These are phyloP conservation scores for Halophytophthora polymorphica DNA, from an alignment of 352 stramenopile genomes.

Conservation along the genomic window DNA sequence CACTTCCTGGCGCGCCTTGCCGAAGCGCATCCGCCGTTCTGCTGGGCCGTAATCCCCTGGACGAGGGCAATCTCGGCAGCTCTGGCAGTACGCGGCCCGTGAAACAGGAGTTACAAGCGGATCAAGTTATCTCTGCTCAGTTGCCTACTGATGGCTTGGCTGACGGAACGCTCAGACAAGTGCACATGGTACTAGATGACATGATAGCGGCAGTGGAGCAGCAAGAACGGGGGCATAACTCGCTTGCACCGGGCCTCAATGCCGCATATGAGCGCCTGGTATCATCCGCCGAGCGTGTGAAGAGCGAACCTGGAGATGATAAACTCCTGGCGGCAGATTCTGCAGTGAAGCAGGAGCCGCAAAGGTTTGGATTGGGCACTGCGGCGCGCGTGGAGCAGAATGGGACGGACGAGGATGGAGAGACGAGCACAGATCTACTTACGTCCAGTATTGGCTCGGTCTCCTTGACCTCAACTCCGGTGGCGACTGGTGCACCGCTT, in stretches of 20 bases:
- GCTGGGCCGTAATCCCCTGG: conserved; percentile 14
- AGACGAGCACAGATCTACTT: conserved; percentile 45
- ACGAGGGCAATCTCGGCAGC: conserved; percentile 3
- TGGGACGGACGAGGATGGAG: conserved; percentile 13
- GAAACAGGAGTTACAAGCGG: conserved; percentile 3
- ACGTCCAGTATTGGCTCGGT: conserved; percentile 52
- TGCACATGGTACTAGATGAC: conserved; percentile 22
- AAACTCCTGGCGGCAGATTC: conserved; percentile 9
- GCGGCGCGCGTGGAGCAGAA: not conserved
- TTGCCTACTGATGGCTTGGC: conserved; percentile 5
- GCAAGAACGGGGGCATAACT: conserved; percentile 5
- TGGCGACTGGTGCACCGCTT: conserved; percentile 5
- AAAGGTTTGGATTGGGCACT: not conserved
- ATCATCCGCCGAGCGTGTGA: not conserved
- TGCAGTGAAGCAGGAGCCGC: conserved; percentile 1
- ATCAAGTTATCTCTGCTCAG: conserved; percentile 1
- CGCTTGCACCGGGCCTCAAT: conserved; percentile 9
- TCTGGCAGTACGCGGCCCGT: not conserved
- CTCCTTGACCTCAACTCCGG: conserved; percentile 31
- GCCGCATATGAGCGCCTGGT: conserved; percentile 12
- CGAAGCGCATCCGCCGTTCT: conserved; percentile 10
- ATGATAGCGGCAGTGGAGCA: conserved; percentile 33
- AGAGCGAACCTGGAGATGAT: conserved; percentile 7
- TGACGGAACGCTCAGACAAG: conserved; percentile 11
- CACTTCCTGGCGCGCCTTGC: conserved; percentile 10